Evolutionary conservation across 805 yeast genomes (phyloP).

Genomic region (Yamadazyma takamatsuzukensis): DNA sequence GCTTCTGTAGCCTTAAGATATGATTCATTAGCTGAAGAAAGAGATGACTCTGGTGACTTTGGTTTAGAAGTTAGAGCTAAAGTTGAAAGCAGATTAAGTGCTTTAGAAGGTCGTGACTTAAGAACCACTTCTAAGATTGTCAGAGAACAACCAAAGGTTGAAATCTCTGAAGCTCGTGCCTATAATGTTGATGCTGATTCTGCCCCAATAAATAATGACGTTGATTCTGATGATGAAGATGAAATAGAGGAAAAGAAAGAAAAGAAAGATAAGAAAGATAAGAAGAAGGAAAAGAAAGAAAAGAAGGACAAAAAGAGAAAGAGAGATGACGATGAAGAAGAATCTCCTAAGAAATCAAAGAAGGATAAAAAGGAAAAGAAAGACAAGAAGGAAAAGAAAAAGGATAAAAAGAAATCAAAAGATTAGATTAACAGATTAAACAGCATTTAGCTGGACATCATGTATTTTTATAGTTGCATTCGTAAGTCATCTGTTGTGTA

Average conservation of each 20-base stretch:
- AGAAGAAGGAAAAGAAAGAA: constrained; percentile 26
- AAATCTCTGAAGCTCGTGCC: constrained; percentile 76
- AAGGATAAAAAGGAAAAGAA: constrained; percentile 25
- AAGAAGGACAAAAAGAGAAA: constrained; percentile 19
- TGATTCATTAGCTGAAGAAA: constrained; percentile 95
- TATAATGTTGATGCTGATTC: constrained; percentile 97
- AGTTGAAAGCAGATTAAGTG: constrained; percentile 91
- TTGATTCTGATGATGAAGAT: constrained; percentile 19
- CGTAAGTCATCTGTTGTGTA: no score
- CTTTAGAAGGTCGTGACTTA: constrained; percentile 94
- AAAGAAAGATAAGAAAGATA: constrained; percentile 24
- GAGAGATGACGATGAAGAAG: constrained; percentile 20
- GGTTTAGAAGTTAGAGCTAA: constrained; percentile 89
- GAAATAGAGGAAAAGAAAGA: constrained; percentile 27
- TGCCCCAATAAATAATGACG: constrained; percentile 34
- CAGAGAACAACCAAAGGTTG: constrained; percentile 82
- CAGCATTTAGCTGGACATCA: no score
- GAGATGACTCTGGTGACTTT: constrained; percentile 92
- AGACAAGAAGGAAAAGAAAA: constrained; percentile 23
- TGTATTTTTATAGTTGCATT: no score
- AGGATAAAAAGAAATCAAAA: constrained; percentile 18
- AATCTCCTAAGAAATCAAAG: constrained; percentile 25
- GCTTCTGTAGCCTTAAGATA: constrained; percentile 96
- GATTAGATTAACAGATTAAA: no score
- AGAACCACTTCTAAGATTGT: constrained; percentile 83